A percentile compares a stretch with the other conserved stretches of the same genome.
Conservation (phyloP, 2,329 filamentous ascomycete species). For the Microdochium bolleyi region DNA sequence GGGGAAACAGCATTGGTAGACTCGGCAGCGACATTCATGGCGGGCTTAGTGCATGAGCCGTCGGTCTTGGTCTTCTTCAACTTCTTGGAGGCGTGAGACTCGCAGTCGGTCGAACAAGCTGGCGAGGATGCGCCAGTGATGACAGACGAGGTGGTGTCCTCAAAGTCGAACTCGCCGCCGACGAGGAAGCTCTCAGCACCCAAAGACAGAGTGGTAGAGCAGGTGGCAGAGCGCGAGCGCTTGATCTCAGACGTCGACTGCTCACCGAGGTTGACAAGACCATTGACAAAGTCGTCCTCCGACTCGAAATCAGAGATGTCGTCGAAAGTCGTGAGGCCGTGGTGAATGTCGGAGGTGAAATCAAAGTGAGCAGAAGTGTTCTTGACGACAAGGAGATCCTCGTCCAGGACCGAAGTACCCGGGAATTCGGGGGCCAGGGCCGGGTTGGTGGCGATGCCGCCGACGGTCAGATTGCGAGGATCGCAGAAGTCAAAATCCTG, state of each 20-base stretch:
- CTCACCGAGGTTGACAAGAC: conserved; percentile 59
- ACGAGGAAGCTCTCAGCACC: conserved; percentile 73
- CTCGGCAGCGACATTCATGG: conserved; percentile 34
- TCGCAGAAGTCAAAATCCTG: conserved; percentile 82
- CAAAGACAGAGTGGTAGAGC: conserved; percentile 57
- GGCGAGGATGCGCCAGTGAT: conserved; percentile 57
- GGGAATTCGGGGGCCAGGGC: conserved; percentile 33
- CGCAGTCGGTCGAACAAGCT: conserved; percentile 39
- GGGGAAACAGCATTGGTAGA: conserved; percentile 23
- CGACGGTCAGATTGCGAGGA: conserved; percentile 78
- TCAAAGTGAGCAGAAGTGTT: conserved; percentile 29
- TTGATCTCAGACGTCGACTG: conserved; percentile 54
- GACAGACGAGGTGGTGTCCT: conserved; percentile 55
- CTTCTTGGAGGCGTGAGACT: conserved; percentile 47
- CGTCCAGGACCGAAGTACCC: conserved; percentile 49
- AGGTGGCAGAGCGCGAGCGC: conserved; percentile 61
- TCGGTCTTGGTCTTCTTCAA: conserved; percentile 46
- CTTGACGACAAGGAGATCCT: conserved; percentile 31
- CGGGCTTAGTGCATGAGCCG: conserved; percentile 31
- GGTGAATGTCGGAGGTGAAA: conserved; percentile 39
- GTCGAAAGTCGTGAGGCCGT: conserved; percentile 68
- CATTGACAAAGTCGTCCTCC: conserved; percentile 77
- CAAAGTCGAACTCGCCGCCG: conserved; percentile 65
- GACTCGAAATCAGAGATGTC: conserved; percentile 85
- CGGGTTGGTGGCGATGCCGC: conserved; percentile 18